Percentiles rank a stretch among this genome's conserved stretches.
Conservation (phyloP, 371 early-diverging fungal genomes). For the Lichtheimia ornata region DNA sequence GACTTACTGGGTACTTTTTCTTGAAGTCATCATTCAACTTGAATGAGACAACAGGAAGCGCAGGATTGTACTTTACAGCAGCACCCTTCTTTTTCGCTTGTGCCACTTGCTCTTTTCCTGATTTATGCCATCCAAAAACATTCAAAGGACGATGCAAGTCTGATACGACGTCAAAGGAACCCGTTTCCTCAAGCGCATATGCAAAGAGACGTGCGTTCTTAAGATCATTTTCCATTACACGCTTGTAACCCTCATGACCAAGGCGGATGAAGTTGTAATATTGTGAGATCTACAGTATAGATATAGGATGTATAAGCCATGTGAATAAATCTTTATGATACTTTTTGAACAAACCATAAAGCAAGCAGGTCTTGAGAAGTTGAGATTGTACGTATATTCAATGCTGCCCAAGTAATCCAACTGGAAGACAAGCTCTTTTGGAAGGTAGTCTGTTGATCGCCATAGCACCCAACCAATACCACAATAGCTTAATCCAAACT, state of each 20-base stretch:
- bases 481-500: constrained; percentile 69
- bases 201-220: constrained; percentile 57
- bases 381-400: constrained; percentile 65
- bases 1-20: constrained; percentile 26
- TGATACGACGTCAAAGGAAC: constrained; percentile 58
- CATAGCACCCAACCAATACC: constrained; percentile 77
- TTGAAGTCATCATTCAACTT: constrained; percentile 53
- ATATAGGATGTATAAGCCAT: background rate
- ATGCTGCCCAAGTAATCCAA: constrained; percentile 66
- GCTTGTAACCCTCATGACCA: constrained; percentile 63
- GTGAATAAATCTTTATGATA: background rate
- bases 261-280: constrained; percentile 78
- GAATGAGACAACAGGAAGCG: constrained; percentile 67
- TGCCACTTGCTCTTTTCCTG: background rate
- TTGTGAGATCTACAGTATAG: constrained; percentile 57
- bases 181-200: constrained; percentile 48
- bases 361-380: constrained; percentile 70
- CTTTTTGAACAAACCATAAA: constrained; percentile 35
- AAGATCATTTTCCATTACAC: constrained; percentile 55
- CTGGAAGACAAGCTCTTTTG: constrained; percentile 69
- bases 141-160: constrained; percentile 59
- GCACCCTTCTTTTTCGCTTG: constrained; percentile 17
- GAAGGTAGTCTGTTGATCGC: constrained; percentile 57
- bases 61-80: constrained; percentile 28
- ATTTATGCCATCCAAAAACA: constrained; percentile 23